Conservation (phyloP, 2,329 filamentous ascomycete species). For the Sporothrix protearum region DNA sequence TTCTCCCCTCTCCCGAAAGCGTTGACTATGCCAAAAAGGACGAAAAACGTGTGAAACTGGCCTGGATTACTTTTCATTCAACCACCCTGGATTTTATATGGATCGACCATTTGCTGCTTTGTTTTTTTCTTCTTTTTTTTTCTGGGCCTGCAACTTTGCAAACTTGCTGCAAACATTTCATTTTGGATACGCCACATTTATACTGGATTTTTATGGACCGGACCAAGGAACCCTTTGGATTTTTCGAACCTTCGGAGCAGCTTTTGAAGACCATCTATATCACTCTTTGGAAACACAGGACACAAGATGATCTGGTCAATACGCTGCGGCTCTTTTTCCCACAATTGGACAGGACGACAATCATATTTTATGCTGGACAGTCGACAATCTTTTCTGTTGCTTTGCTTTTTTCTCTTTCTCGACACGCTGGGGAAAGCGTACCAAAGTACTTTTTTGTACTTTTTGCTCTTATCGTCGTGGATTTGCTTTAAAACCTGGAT, state of each 20-base stretch:
- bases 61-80: not conserved
- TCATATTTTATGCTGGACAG: not conserved
- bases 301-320: conserved; percentile 19
- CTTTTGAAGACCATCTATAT: conserved; percentile 13
- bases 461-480: conserved; percentile 26
- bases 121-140: not conserved
- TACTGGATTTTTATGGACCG: not conserved
- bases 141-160: not conserved
- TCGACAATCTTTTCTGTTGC: not conserved
- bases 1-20: not conserved
- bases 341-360: conserved; percentile 4
- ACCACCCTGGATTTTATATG: not conserved
- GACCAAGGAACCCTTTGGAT: not conserved
- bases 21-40: not conserved
- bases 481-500: conserved; percentile 14
- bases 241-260: not conserved
- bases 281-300: conserved; percentile 24
- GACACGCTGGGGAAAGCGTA: not conserved
- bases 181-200: not conserved
- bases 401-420: conserved; percentile 14
- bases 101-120: not conserved
- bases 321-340: not conserved
- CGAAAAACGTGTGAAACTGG: not conserved
- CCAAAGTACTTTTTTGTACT: not conserved
- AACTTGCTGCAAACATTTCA: not conserved